These are phyloP conservation scores for Naumovozyma castellii DNA, from an alignment of 805 yeast genomes.

Conservation along the genomic window DNA sequence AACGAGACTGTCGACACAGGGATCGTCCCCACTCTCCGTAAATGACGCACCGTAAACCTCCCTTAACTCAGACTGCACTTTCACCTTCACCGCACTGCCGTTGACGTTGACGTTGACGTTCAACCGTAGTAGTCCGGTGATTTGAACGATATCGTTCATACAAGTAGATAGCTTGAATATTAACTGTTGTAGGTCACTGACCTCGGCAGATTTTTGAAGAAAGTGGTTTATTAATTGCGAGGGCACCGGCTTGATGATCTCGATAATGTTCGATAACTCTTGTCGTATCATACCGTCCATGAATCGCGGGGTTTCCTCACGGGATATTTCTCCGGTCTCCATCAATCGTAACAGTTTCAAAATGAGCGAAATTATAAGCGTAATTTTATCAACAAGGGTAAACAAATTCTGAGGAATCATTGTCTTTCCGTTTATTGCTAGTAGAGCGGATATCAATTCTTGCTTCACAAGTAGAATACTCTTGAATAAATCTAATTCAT, in stretches of 20 bases:
- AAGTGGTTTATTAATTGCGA: constrained; percentile 11
- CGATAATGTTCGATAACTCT: constrained; percentile 16
- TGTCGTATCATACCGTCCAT: constrained; percentile 12
- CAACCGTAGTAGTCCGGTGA: constrained; percentile 22
- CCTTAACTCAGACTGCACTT: not conserved
- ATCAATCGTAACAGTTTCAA: not conserved
- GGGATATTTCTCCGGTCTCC: not conserved
- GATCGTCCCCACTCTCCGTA: not conserved
- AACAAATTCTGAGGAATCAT: not conserved
- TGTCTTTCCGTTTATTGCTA: not conserved
- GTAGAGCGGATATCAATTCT: not conserved
- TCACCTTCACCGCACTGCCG: no score
- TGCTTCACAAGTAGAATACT: not conserved
- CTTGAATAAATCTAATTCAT: not conserved
- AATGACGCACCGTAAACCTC: not conserved
- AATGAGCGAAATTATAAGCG: not conserved
- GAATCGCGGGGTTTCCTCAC: constrained; percentile 34
- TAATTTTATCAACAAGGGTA: not conserved
- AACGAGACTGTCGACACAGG: not conserved
- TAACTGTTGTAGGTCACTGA: not conserved
- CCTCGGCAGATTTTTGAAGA: not conserved
- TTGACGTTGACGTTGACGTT: no score
- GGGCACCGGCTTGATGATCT: constrained; percentile 17
- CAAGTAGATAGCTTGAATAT: constrained; percentile 15
- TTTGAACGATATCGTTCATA: constrained; percentile 24